A percentile compares a stretch with the other conserved stretches of the same genome.
Conservation (phyloP, 805 yeast species). For the Lachancea fermentati region DNA sequence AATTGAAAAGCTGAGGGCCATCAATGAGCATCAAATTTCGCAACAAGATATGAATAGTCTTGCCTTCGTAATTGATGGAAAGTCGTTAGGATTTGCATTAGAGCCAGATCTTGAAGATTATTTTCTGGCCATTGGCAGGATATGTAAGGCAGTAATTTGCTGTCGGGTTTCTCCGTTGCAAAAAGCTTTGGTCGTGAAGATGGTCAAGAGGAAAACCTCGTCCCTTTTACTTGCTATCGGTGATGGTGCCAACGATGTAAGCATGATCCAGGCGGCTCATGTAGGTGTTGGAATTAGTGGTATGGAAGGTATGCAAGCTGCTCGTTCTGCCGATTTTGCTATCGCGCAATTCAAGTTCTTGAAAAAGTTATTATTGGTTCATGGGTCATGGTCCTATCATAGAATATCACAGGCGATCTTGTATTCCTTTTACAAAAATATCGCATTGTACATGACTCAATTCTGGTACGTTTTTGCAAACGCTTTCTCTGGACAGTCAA, state of each 20-base stretch:
- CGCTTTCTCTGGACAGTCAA: constrained; percentile 91
- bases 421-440: constrained; percentile 92
- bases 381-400: constrained; percentile 97
- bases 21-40: constrained; percentile 58
- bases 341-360: constrained; percentile 92
- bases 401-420: constrained; percentile 88
- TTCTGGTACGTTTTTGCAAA: constrained; percentile 95
- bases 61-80: constrained; percentile 92
- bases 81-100: constrained; percentile 79
- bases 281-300: constrained; percentile 99
- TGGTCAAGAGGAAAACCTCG: constrained; percentile 77
- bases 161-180: constrained; percentile 98
- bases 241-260: constrained; percentile 98
- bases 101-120: constrained; percentile 74
- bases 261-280: constrained; percentile 99
- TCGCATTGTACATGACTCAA: constrained; percentile 94
- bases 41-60: constrained; percentile 67
- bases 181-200: constrained; percentile 90
- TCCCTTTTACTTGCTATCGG: constrained; percentile 87
- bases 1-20: constrained; percentile 67
- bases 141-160: constrained; percentile 94
- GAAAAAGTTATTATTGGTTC: constrained; percentile 79
- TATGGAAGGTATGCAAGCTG: constrained; percentile 99
- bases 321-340: constrained; percentile 94
- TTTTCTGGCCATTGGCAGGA: constrained; percentile 70